These are phyloP conservation scores for Fusarium nanum DNA, from an alignment of 2,329 filamentous ascomycete species.

Conservation along the genomic window DNA sequence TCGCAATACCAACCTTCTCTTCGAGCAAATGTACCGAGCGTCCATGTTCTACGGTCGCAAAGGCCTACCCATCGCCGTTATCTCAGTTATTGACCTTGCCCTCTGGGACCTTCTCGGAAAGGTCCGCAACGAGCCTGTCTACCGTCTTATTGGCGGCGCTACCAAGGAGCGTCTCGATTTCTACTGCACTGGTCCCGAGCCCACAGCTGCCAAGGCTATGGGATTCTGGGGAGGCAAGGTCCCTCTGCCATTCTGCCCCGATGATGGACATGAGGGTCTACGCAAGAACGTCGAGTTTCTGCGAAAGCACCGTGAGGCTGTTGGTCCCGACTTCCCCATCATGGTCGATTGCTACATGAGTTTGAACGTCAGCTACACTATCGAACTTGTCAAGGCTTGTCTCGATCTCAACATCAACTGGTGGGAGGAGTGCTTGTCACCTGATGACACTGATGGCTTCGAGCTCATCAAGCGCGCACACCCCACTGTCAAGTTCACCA, in stretches of 20 bases:
- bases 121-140: slow-evolving; percentile 91
- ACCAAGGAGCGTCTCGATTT: slow-evolving; percentile 86
- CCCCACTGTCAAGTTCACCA: slow-evolving; percentile 92
- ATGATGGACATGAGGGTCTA: slow-evolving; percentile 84
- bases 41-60: slow-evolving; percentile 98
- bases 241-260: slow-evolving; percentile 87
- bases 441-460: slow-evolving; percentile 93
- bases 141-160: slow-evolving; percentile 93
- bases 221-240: slow-evolving; percentile 94
- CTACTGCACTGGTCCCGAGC: slow-evolving; percentile 94
- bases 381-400: slow-evolving; percentile 87
- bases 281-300: slow-evolving; percentile 92
- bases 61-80: slow-evolving; percentile 88
- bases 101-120: slow-evolving; percentile 94
- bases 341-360: slow-evolving; percentile 99
- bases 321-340: slow-evolving; percentile 90
- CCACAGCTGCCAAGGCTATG: slow-evolving; percentile 81
- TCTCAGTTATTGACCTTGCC: slow-evolving; percentile 93
- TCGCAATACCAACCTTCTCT: slow-evolving; percentile 89
- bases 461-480: slow-evolving; percentile 90
- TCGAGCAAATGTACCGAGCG: slow-evolving; percentile 95
- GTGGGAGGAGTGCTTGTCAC: slow-evolving; percentile 95
- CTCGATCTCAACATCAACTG: slow-evolving; percentile 91
- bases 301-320: slow-evolving; percentile 82
- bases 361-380: slow-evolving; percentile 90